Percentiles rank a stretch among this genome's conserved stretches.
Evolutionary conservation across 495 filamentous ascomycete species (phyloP).

Genomic region (Astrothelium subdiscretum): DNA sequence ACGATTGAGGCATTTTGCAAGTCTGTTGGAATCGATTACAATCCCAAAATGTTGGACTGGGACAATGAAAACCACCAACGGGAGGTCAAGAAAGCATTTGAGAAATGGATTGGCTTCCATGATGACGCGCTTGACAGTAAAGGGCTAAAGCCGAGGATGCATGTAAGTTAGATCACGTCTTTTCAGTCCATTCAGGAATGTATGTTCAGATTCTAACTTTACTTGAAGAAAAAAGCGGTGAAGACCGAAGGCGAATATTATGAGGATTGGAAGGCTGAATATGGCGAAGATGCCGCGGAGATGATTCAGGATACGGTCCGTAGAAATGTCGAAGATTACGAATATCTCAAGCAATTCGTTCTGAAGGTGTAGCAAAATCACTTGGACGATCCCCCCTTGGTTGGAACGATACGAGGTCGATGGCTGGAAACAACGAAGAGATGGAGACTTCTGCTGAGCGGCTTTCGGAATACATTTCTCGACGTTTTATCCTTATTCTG

Average conservation of each 20-base stretch:
- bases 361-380: slow-evolving; percentile 44
- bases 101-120: slow-evolving; percentile 95
- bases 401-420: too few species aligned
- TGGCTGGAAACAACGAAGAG: too few species aligned
- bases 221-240: slow-evolving; percentile 38
- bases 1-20: slow-evolving; percentile 69
- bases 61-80: slow-evolving; percentile 55
- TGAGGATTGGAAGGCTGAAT: slow-evolving; percentile 70
- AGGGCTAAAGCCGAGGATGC: slow-evolving; percentile 53
- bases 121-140: slow-evolving; percentile 80
- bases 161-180: slow-evolving; percentile 45
- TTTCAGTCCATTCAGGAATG: background rate
- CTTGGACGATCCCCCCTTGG: too few species aligned
- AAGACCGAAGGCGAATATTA: slow-evolving; percentile 63
- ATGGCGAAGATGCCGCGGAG: slow-evolving; percentile 62
- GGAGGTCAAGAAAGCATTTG: slow-evolving; percentile 57
- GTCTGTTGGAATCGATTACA: slow-evolving; percentile 62
- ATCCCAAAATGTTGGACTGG: slow-evolving; percentile 69
- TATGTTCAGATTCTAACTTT: slow-evolving; percentile 10
- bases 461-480: too few species aligned
- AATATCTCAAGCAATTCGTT: slow-evolving; percentile 84
- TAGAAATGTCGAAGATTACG: slow-evolving; percentile 71
- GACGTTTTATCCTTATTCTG: too few species aligned
- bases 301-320: slow-evolving; percentile 67
- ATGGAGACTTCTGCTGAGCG: too few species aligned